phyloP scores from a whole-genome alignment of 78 protist species.

The Isochrysis galbana region DNA sequence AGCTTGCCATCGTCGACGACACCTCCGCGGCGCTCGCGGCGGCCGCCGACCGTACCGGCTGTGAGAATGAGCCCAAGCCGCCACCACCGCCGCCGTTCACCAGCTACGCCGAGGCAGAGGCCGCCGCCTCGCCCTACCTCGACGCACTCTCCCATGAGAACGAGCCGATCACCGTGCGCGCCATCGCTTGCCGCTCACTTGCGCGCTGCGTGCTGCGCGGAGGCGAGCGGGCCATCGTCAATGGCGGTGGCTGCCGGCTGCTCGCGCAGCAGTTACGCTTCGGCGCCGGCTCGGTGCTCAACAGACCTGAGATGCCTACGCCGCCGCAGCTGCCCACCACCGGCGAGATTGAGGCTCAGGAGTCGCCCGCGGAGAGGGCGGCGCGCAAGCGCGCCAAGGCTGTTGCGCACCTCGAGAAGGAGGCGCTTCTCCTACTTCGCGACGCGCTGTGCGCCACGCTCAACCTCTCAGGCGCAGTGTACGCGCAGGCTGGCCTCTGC shows the following conservation, averaged over 20 bases:
- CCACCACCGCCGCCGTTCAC: too few species aligned
- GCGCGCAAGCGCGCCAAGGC: neutral
- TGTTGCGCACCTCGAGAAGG: neutral
- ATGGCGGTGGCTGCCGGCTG: neutral
- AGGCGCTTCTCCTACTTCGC: neutral
- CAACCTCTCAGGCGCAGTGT: neutral
- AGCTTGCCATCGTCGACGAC: too few species aligned
- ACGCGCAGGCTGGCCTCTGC: neutral
- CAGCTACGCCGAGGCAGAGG: too few species aligned
- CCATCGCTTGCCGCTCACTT: neutral
- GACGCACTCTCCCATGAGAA: too few species aligned
- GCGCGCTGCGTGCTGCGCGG: neutral
- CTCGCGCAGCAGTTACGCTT: neutral
- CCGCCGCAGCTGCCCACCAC: too few species aligned
- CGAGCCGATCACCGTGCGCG: too few species aligned
- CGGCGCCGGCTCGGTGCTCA: neutral
- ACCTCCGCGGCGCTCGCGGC: too few species aligned
- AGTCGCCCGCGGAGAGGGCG: neutral
- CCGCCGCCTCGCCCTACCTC: too few species aligned
- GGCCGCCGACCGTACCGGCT: too few species aligned
- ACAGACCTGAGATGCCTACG: too few species aligned
- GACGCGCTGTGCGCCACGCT: neutral
- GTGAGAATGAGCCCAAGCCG: too few species aligned
- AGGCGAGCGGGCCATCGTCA: neutral
- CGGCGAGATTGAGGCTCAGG: neutral